These are phyloP conservation scores for Colletotrichum sp. DNA, from an alignment of 2,329 filamentous ascomycete species.

Conservation along the genomic window DNA sequence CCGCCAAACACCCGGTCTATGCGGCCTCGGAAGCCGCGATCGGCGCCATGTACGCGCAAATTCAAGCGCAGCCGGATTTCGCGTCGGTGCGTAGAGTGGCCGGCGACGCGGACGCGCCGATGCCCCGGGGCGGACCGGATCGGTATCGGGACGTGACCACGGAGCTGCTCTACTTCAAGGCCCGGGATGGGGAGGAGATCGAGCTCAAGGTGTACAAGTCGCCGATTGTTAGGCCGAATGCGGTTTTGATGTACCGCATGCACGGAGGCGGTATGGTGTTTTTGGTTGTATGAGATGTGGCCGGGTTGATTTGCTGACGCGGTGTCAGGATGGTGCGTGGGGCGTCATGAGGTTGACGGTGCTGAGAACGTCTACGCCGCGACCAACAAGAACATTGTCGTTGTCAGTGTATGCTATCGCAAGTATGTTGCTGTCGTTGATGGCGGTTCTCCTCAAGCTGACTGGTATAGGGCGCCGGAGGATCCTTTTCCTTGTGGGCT, in stretches of 20 bases:
- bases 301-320: neutral
- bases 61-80: slow-evolving; percentile 28
- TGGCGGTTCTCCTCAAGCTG: slow-evolving; percentile 3
- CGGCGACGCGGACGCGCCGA: slow-evolving; percentile 24
- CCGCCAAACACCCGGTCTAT: neutral
- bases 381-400: slow-evolving; percentile 34
- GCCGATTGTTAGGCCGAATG: slow-evolving; percentile 23
- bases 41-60: slow-evolving; percentile 32
- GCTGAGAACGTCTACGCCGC: slow-evolving; percentile 37
- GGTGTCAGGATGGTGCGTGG: slow-evolving; percentile 29
- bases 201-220: slow-evolving; percentile 41
- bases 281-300: neutral
- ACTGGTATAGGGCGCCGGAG: slow-evolving; percentile 37
- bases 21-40: slow-evolving; percentile 19
- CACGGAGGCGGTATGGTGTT: slow-evolving; percentile 35
- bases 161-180: slow-evolving; percentile 29
- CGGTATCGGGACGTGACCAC: slow-evolving; percentile 36
- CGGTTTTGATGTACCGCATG: slow-evolving; percentile 35
- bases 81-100: slow-evolving; percentile 29
- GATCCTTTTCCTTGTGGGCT: slow-evolving; percentile 36
- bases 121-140: slow-evolving; percentile 33
- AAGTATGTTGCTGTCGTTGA: slow-evolving; percentile 26
- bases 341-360: slow-evolving; percentile 37
- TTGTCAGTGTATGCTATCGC: slow-evolving; percentile 42
- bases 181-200: slow-evolving; percentile 36